Base-by-base conservation (phyloP, 176 grass and related monocot genomes). In the Urochloa ruziziensis region DNA sequence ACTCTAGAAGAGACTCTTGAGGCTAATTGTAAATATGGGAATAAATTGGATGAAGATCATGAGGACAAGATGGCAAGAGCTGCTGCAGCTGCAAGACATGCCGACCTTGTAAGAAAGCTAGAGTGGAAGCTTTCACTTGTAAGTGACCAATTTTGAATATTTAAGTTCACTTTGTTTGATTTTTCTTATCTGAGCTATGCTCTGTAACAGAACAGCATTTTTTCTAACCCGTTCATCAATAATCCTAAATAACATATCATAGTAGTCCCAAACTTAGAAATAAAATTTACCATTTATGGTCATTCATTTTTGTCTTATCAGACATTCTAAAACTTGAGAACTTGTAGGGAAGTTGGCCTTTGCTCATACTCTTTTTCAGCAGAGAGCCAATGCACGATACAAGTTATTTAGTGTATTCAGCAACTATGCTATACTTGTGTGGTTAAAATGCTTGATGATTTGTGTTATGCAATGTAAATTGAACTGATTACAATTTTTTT, bases 1-100 rank as follows among this genome's bases (percentile, higher is more conserved):
- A 95, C 93, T 78, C 92, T 98, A 56, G 85, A 61, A 46, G 94
- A 96, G 61, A 96, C 91, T 81, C 86, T 93, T 25, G 88, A 93
- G 69, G 91, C 86, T 79, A 87, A 91, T 62, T 86, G 73, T 46
- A 93, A 91, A 70, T 93, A 91, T 70, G 91, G 91, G 65, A 92
- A 85, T 65, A 89, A 82, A 85, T 23, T 87, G 52, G 88, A 89
- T 68, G 81, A 89, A 43, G 75, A 87, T 82, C 85, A 90, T 67
- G 70, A 4, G 10, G 57, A 86, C 17, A 89, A 87, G 67, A 96
- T 96, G 88, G 76, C 63, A 35, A 91, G 81, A 89, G 90, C 89
- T 52, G 80, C 88, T 60, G 89, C 91, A 91, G 81, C 78, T 86
- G 89, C 89, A 85, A 96, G 78, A 33, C 91, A 93, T 93, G 83